Evolutionary conservation across 148 eudicot genomes (phyloP).

Genomic region (Vaccinium corymbosum): DNA sequence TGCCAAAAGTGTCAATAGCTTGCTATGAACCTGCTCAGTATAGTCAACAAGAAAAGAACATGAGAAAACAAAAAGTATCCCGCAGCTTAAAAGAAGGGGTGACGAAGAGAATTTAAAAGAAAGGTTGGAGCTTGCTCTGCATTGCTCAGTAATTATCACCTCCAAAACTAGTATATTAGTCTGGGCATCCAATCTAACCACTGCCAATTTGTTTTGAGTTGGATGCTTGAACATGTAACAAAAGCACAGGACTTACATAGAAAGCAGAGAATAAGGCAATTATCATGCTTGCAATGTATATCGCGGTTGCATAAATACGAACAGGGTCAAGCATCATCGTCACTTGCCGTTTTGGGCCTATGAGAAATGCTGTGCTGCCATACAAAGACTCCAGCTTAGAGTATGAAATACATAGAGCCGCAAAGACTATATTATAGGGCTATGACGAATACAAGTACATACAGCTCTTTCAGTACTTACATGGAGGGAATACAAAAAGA

Average conservation of each 20-base stretch:
- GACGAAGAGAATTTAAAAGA: background rate
- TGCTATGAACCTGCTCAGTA: conserved; percentile 70
- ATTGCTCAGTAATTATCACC: background rate
- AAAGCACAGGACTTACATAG: conserved; percentile 53
- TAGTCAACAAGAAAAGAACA: conserved; percentile 10
- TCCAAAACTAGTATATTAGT: background rate
- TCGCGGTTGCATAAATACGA: conserved; percentile 91
- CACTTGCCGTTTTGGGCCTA: conserved; percentile 92
- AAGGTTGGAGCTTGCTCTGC: background rate
- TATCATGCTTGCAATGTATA: conserved; percentile 85
- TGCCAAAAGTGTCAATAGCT: conserved; percentile 84
- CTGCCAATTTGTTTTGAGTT: background rate
- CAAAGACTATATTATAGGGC: background rate
- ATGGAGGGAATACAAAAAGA: background rate
- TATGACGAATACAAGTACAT: background rate
- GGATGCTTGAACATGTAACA: background rate
- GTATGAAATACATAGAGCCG: conserved; percentile 19
- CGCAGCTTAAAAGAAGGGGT: background rate
- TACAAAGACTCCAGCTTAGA: conserved; percentile 41
- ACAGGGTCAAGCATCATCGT: conserved; percentile 99
- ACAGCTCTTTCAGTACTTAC: background rate
- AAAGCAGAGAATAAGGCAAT: conserved; percentile 87
- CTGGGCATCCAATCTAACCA: background rate
- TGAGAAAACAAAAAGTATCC: conserved; percentile 3
- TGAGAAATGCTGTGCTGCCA: conserved; percentile 99